Evolutionary conservation across 75 land plant species (phyloP).

Genomic region (Adiantum capillusveneris): DNA sequence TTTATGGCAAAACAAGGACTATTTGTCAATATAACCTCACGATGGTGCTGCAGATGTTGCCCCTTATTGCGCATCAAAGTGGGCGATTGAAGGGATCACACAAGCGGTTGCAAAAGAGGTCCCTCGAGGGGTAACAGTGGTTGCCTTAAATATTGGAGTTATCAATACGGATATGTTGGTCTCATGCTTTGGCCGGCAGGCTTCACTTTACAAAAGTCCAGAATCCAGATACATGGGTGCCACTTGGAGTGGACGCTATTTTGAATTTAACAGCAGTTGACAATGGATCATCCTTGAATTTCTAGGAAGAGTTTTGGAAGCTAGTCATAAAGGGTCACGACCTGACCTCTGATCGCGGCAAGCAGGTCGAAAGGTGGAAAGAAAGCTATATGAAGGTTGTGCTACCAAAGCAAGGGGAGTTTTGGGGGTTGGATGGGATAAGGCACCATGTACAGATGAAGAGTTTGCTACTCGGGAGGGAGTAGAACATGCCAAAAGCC

Average conservation of each 20-base stretch:
- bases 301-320: no score
- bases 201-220: slow-evolving; percentile 58
- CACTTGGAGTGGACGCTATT: slow-evolving; percentile 59
- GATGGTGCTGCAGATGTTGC: slow-evolving; percentile 91
- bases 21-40: slow-evolving; percentile 78
- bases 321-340: no score
- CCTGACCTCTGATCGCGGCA: no score
- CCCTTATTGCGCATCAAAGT: slow-evolving; percentile 85
- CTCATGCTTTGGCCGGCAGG: slow-evolving; percentile 67
- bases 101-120: slow-evolving; percentile 67
- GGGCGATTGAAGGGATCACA: slow-evolving; percentile 75
- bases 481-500: no score
- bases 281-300: slow-evolving; percentile 69
- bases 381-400: no score
- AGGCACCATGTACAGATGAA: no score
- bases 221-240: slow-evolving; percentile 82
- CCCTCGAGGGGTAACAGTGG: slow-evolving; percentile 54
- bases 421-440: no score
- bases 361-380: no score
- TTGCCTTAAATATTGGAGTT: slow-evolving; percentile 73
- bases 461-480: no score
- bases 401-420: no score
- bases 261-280: slow-evolving; percentile 60
- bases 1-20: slow-evolving; percentile 64
- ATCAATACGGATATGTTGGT: slow-evolving; percentile 65